Base-by-base conservation (phyloP, 306 rosid genomes). In the Spatholobus suberectus region DNA sequence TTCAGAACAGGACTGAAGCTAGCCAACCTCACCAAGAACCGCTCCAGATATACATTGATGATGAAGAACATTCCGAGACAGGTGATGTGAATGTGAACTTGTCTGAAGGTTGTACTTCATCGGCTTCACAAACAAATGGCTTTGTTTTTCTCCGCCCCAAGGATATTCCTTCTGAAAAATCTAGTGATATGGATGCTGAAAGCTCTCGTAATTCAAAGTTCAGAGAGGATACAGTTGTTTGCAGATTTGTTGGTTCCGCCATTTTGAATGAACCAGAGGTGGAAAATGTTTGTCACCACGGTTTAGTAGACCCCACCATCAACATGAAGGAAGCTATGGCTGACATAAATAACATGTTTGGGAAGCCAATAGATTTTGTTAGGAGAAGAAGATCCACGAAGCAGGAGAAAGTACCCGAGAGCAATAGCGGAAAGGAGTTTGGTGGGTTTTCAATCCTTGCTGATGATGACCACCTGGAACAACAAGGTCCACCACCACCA, bases 311-410 rank as follows among this genome's bases (percentile, higher is more conserved):
- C 14, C 99, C 99, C 27, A 96, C 98, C 58, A 83, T 96, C 81
- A 96, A 96, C 92, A 69, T 94, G 90, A 94, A 90, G 89, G 97
- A 96, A 84, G 99, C 99, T 38, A 96, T 96, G 98, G 88, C 91
- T 55, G 99, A 94, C 86, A 96, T 96, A 84, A 96, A 93, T 68
- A 90, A 85, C 93, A 94, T 96, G 99, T 96, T 96, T 81, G 99
- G 98, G 78, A 89, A 93, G 87, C 97, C 99, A 17, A 95, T 95
- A 3, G 97, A 95, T 32, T 95, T 95, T 78, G 89, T 90, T 27
- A 84, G 99, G 80, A 87, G 81, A 26, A 90, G 76, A 81, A 92
- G 97, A 82, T 84, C 87, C 21, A 82, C 54, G 72, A 90, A 83
- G 82, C 90, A 79, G 72, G 97, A 88, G 75, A 95, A 85, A 59